These are phyloP conservation scores for Hericium rajendrae DNA, from an alignment of 768 basidiomycete species.

Conservation along the genomic window DNA sequence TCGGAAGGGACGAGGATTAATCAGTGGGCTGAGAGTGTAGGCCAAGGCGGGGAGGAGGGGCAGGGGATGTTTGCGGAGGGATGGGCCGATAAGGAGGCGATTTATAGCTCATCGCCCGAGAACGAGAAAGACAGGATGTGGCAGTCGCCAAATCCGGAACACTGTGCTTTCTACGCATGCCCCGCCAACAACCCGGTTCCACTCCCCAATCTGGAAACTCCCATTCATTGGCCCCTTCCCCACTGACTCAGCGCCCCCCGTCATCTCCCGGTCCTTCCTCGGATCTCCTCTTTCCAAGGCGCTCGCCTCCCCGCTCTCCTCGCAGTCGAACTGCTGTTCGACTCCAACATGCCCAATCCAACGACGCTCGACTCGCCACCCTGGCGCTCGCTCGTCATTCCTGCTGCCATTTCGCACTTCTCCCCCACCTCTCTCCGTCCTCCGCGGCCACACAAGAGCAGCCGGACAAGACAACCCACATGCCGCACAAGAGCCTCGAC, in stretches of 20 bases:
- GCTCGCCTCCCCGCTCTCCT: not conserved
- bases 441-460: too few species aligned
- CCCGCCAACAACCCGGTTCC: not conserved
- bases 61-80: not conserved
- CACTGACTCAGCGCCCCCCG: not conserved
- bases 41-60: not conserved
- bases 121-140: too few species aligned
- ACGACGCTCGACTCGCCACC: not conserved
- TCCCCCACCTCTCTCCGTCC: too few species aligned
- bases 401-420: too few species aligned
- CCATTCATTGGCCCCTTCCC: not conserved
- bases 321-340: not conserved
- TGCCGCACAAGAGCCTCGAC: too few species aligned
- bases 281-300: not conserved
- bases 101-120: slow-evolving; percentile 4
- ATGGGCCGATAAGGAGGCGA: not conserved
- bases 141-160: not conserved
- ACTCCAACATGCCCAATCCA: not conserved
- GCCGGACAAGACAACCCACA: too few species aligned
- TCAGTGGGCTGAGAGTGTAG: not conserved
- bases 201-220: not conserved
- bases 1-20: too few species aligned
- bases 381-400: too few species aligned
- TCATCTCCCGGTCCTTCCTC: not conserved
- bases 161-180: not conserved